These are phyloP conservation scores for Globisporangium paddicum DNA, from an alignment of 352 stramenopile genomes.

Conservation along the genomic window DNA sequence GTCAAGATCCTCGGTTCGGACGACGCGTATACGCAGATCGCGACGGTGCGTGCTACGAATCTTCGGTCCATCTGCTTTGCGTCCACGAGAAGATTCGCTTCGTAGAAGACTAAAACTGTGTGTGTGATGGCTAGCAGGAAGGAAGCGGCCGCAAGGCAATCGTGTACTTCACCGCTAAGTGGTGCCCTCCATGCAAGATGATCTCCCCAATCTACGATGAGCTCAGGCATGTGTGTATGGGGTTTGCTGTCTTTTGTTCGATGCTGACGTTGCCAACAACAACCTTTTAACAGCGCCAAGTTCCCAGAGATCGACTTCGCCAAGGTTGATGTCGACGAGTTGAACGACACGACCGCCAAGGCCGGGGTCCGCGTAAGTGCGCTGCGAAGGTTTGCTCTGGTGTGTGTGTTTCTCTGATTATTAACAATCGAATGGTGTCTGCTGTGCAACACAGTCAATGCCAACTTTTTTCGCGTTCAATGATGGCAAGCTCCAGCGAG, in stretches of 20 bases:
- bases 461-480: constrained; percentile 86
- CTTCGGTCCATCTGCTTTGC: not conserved
- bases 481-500: constrained; percentile 69
- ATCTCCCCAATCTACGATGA: constrained; percentile 87
- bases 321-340: constrained; percentile 83
- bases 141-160: constrained; percentile 66
- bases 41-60: constrained; percentile 32
- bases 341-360: constrained; percentile 74
- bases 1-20: constrained; percentile 76
- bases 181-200: constrained; percentile 90
- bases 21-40: constrained; percentile 67
- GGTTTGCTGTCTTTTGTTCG: not conserved
- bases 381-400: not conserved
- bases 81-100: not conserved
- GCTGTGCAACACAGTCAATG: constrained; percentile 56
- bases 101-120: not conserved
- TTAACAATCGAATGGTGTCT: constrained; percentile 2
- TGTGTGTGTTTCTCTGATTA: not conserved
- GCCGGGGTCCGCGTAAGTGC: constrained; percentile 74
- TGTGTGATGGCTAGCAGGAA: constrained; percentile 24
- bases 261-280: not conserved
- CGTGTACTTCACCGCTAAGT: constrained; percentile 89
- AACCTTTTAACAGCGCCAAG: constrained; percentile 29
- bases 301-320: constrained; percentile 74
- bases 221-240: constrained; percentile 41